phyloP scores from a whole-genome alignment of 345 rosid species.

The Mallotus nudiflorus region DNA sequence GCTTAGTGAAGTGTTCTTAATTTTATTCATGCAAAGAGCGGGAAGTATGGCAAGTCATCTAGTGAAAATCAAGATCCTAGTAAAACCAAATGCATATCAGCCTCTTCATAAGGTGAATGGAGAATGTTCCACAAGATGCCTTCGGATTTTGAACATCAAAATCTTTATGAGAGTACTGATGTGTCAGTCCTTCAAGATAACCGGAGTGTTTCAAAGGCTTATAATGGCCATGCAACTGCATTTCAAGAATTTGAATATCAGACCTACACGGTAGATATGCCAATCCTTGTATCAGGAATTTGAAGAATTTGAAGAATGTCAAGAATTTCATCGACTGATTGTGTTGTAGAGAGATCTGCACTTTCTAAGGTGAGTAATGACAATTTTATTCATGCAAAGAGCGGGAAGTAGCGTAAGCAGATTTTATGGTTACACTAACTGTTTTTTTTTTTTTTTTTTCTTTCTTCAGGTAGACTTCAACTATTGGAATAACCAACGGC shows the following conservation, averaged over 20 bases:
- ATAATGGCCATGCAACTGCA: neutral
- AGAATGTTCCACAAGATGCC: neutral
- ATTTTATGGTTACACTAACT: neutral
- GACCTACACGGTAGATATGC: neutral
- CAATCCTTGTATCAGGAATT: neutral
- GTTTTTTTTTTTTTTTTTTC: neutral
- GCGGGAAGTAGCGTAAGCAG: no score
- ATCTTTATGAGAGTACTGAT: slow-evolving; percentile 1
- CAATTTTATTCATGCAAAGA: no score
- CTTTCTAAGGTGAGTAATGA: slow-evolving; percentile 6
- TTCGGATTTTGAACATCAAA: neutral
- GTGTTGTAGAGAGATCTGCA: neutral
- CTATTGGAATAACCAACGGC: neutral
- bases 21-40: no score
- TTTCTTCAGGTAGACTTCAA: neutral
- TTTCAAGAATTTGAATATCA: neutral
- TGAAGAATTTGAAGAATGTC: no score
- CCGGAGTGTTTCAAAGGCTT: neutral
- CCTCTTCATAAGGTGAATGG: no score
- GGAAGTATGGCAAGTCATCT: no score
- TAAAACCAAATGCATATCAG: no score
- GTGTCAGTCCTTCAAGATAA: neutral
- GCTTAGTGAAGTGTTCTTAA: no score
- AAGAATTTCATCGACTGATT: neutral
- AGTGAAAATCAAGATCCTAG: no score